A percentile compares a stretch with the other conserved stretches of the same genome.
These are phyloP conservation scores for Staphylotrichum tortipilum DNA, from an alignment of 495 filamentous ascomycete species.

Conservation along the genomic window DNA sequence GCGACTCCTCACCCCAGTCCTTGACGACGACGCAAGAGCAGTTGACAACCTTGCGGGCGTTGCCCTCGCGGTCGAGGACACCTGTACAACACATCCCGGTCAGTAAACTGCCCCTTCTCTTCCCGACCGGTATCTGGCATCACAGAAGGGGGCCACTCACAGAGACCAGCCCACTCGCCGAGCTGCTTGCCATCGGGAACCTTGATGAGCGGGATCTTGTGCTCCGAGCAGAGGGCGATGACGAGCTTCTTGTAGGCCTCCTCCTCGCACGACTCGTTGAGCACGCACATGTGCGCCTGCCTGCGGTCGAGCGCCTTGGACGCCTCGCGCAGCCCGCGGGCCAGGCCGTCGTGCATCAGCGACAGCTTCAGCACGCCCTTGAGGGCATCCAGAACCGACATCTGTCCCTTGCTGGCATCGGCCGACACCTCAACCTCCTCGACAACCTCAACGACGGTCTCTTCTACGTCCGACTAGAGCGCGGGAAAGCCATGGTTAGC, in stretches of 20 bases:
- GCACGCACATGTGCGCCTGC: slow-evolving; percentile 98
- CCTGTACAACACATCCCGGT: slow-evolving; percentile 42
- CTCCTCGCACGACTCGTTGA: slow-evolving; percentile 98
- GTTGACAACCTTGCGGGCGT: slow-evolving; percentile 99
- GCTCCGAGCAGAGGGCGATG: slow-evolving; percentile 92
- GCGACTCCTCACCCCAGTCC: slow-evolving; percentile 99
- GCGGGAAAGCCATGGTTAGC: slow-evolving; percentile 16
- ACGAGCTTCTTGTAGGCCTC: slow-evolving; percentile 99
- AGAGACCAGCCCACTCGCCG: slow-evolving; percentile 99
- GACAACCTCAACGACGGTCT: slow-evolving; percentile 67
- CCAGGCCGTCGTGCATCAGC: slow-evolving; percentile 98
- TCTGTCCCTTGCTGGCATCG: slow-evolving; percentile 80
- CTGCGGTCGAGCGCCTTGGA: slow-evolving; percentile 95
- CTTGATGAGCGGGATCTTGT: slow-evolving; percentile 99
- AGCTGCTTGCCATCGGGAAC: slow-evolving; percentile 98
- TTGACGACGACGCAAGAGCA: slow-evolving; percentile 99
- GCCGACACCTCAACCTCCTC: slow-evolving; percentile 89
- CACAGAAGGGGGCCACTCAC: slow-evolving; percentile 49
- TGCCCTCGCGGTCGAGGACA: slow-evolving; percentile 96
- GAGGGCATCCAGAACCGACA: slow-evolving; percentile 94
- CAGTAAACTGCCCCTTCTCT: background rate
- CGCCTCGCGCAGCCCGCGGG: slow-evolving; percentile 94
- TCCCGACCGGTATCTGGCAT: background rate
- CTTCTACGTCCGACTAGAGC: slow-evolving; percentile 56
- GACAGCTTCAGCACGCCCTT: slow-evolving; percentile 97